Conservation (phyloP, 2,329 filamentous ascomycete species). For the Shiraia sp. region DNA sequence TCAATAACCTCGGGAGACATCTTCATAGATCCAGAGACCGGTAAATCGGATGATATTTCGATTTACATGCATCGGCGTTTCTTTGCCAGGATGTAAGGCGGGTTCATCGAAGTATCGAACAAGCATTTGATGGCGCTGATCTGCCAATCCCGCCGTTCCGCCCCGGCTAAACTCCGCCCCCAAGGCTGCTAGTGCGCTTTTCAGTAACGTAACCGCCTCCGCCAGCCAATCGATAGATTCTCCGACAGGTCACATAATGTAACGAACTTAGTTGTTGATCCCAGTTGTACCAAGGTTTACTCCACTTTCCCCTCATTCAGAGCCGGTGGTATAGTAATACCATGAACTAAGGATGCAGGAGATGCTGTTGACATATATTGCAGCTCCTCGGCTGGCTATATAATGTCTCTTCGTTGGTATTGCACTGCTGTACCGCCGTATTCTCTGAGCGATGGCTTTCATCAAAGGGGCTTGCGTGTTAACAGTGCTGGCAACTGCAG, state of each 20-base stretch:
- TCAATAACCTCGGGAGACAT: neutral
- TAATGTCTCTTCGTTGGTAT: slow-evolving; percentile 2
- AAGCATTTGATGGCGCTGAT: slow-evolving; percentile 1
- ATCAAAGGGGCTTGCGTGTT: slow-evolving; percentile 14
- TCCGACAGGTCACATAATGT: slow-evolving; percentile 7
- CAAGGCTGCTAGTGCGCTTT: neutral
- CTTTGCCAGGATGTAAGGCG: too few species aligned
- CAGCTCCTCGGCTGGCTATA: slow-evolving; percentile 2
- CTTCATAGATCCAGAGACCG: neutral
- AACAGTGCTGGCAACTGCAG: slow-evolving; percentile 16
- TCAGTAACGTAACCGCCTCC: neutral
- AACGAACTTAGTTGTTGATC: slow-evolving; percentile 7
- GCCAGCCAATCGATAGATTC: slow-evolving; percentile 12
- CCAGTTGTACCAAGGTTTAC: slow-evolving; percentile 7
- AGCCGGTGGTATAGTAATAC: slow-evolving; percentile 1
- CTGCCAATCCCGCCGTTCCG: neutral
- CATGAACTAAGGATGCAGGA: slow-evolving; percentile 4
- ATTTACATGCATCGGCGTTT: too few species aligned
- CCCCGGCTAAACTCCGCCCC: slow-evolving; percentile 5
- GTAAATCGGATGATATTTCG: neutral
- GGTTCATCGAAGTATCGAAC: neutral
- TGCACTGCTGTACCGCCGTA: neutral
- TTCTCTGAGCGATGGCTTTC: slow-evolving; percentile 1
- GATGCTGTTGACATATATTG: slow-evolving; percentile 11
- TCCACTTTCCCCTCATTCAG: slow-evolving; percentile 21